phyloP scores from a whole-genome alignment of 2,329 filamentous ascomycete species.

The Fusarium sp. region DNA sequence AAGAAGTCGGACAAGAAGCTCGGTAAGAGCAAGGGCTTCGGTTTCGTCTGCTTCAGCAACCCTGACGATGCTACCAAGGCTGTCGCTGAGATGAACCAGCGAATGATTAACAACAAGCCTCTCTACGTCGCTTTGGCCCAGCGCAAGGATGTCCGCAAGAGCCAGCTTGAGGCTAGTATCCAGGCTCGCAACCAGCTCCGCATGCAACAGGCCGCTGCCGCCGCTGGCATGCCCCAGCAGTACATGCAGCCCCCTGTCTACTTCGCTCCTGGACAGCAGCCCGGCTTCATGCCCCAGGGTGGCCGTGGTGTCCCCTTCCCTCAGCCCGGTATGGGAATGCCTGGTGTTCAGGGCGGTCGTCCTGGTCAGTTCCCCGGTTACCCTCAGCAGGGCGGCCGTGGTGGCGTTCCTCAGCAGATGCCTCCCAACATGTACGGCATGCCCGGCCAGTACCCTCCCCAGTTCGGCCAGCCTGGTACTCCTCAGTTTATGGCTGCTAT shows the following conservation, averaged over 20 bases:
- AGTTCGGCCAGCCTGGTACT: conserved; percentile 83
- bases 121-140: conserved; percentile 98
- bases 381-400: conserved; percentile 88
- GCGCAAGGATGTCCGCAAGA: conserved; percentile 99
- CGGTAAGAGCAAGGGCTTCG: conserved; percentile 99
- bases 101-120: conserved; percentile 97
- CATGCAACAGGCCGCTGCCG: conserved; percentile 96
- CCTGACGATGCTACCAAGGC: conserved; percentile 99
- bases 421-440: conserved; percentile 89
- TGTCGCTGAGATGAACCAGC: conserved; percentile 99
- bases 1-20: conserved; percentile 74
- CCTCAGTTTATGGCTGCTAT: conserved; percentile 86
- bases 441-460: conserved; percentile 83
- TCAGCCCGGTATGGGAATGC: conserved; percentile 73
- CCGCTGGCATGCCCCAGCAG: conserved; percentile 87
- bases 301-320: conserved; percentile 77
- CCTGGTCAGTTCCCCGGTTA: conserved; percentile 89
- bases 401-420: conserved; percentile 87
- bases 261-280: conserved; percentile 87
- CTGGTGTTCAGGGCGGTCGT: conserved; percentile 82
- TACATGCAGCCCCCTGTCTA: conserved; percentile 93
- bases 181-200: conserved; percentile 98
- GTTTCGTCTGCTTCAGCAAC: conserved; percentile 99
- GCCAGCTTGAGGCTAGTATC: conserved; percentile 98
- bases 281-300: conserved; percentile 74